phyloP scores from a whole-genome alignment of 23 red algal genomes.

The Rhodosorus marinus region DNA sequence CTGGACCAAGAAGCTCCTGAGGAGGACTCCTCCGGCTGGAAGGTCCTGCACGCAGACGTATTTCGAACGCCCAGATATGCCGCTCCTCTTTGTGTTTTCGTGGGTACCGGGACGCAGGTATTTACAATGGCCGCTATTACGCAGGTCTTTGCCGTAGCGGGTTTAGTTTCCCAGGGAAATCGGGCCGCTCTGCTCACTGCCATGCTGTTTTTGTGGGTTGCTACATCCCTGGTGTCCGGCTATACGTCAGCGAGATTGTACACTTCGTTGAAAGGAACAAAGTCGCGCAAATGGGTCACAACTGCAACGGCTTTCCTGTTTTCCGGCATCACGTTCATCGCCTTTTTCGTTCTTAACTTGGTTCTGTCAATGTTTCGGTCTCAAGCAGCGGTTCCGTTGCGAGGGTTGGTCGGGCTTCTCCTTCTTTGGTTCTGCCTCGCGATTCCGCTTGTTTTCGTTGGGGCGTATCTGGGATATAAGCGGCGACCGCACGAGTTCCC shows the following conservation, averaged over 20 bases:
- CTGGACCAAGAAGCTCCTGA: constrained; percentile 49
- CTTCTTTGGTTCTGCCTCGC: constrained; percentile 89
- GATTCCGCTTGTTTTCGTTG: constrained; percentile 56
- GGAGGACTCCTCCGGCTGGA: constrained; percentile 79
- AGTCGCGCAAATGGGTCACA: constrained; percentile 28
- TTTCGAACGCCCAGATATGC: constrained; percentile 52
- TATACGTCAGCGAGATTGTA: constrained; percentile 66
- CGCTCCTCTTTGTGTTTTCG: constrained; percentile 42
- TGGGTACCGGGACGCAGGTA: constrained; percentile 65
- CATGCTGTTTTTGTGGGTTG: constrained; percentile 47
- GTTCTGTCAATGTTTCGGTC: constrained; percentile 66
- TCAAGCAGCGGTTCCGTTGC: constrained; percentile 52
- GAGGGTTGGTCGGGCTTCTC: constrained; percentile 36
- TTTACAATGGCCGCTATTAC: constrained; percentile 27
- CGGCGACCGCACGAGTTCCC: constrained; percentile 49
- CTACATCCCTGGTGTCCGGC: constrained; percentile 32
- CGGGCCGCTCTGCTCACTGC: constrained; percentile 53
- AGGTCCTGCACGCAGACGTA: constrained; percentile 82
- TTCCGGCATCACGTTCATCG: constrained; percentile 45
- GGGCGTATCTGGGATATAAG: constrained; percentile 43
- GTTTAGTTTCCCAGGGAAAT: constrained; percentile 65
- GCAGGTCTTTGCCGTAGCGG: constrained; percentile 36
- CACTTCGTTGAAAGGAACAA: constrained; percentile 39
- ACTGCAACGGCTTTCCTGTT: constrained; percentile 43
- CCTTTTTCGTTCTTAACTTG: constrained; percentile 66